A percentile compares a stretch with the other conserved stretches of the same genome.
These are phyloP conservation scores for Citrus maxima DNA, from an alignment of 345 rosid genomes.

Conservation along the genomic window DNA sequence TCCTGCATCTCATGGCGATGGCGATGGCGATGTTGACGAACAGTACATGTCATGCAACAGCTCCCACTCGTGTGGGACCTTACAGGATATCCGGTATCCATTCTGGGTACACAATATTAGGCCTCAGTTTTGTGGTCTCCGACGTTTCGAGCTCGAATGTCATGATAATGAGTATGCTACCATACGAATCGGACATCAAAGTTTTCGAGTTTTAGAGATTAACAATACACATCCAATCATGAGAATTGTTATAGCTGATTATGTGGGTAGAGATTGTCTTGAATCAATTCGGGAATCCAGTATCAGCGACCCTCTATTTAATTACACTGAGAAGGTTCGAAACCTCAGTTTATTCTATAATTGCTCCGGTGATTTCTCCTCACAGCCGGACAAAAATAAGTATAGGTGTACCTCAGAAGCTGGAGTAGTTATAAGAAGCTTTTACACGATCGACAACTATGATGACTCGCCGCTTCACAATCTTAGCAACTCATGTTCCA, in stretches of 20 bases:
- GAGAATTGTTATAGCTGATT: conserved; percentile 21
- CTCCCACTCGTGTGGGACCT: background rate
- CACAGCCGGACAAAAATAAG: rapidly evolving
- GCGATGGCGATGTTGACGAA: background rate
- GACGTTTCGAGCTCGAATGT: conserved; percentile 32
- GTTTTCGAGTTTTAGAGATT: conserved; percentile 2
- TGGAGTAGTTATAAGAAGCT: background rate
- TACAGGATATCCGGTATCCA: conserved; percentile 24
- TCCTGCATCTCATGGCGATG: background rate
- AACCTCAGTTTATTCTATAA: conserved; percentile 26
- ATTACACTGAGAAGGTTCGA: background rate
- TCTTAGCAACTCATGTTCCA: background rate
- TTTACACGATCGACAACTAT: background rate
- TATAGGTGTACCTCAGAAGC: background rate
- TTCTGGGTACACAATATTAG: conserved; percentile 33
- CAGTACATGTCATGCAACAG: background rate
- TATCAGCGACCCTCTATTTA: background rate
- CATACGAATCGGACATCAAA: background rate
- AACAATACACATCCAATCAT: background rate
- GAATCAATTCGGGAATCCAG: background rate
- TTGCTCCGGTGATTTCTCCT: background rate
- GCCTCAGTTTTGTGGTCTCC: no score
- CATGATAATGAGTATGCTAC: background rate
- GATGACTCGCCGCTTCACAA: background rate
- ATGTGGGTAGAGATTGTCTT: conserved; percentile 12